Conservation (phyloP, 2,329 filamentous ascomycete genomes). For the Blastomyces parvus region DNA sequence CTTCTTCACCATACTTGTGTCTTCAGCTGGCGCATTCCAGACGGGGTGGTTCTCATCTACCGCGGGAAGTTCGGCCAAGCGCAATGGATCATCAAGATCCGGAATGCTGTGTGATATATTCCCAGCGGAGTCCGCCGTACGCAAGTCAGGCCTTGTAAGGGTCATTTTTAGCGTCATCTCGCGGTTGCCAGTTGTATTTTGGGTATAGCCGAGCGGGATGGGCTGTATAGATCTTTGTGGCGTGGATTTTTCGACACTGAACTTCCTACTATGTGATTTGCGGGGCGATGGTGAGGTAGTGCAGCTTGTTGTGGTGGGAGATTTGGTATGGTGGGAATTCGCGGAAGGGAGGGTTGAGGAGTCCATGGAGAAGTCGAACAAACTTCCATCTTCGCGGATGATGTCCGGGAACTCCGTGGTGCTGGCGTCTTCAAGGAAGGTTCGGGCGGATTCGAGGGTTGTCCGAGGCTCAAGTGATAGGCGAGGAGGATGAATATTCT, state of each 20-base stretch:
- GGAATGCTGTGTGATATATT: slow-evolving; percentile 64
- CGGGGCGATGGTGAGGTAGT: slow-evolving; percentile 5
- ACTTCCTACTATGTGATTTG: slow-evolving; percentile 12
- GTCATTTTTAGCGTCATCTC: slow-evolving; percentile 98
- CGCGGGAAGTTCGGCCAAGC: slow-evolving; percentile 44
- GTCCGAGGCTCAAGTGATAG: slow-evolving; percentile 24
- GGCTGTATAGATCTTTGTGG: slow-evolving; percentile 16
- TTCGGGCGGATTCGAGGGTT: slow-evolving; percentile 39
- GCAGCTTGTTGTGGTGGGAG: slow-evolving; percentile 14
- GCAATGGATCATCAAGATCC: slow-evolving; percentile 44
- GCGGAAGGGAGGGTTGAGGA: background rate
- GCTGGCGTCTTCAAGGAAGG: slow-evolving; percentile 44
- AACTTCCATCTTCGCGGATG: background rate
- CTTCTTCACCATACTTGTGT: slow-evolving; percentile 34
- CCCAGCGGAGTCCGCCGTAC: slow-evolving; percentile 42
- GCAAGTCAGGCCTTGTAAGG: slow-evolving; percentile 76
- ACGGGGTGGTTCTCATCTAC: slow-evolving; percentile 34
- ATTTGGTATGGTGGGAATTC: slow-evolving; percentile 18
- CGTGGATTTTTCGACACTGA: slow-evolving; percentile 9
- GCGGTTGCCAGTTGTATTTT: slow-evolving; percentile 51
- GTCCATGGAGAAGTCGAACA: background rate
- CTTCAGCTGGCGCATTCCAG: slow-evolving; percentile 36
- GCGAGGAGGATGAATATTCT: slow-evolving; percentile 17
- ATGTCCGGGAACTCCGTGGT: slow-evolving; percentile 24
- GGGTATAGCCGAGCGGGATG: slow-evolving; percentile 34